These are phyloP conservation scores for Dalechampia spathulata DNA, from an alignment of 441 rosid genomes.

Conservation along the genomic window DNA sequence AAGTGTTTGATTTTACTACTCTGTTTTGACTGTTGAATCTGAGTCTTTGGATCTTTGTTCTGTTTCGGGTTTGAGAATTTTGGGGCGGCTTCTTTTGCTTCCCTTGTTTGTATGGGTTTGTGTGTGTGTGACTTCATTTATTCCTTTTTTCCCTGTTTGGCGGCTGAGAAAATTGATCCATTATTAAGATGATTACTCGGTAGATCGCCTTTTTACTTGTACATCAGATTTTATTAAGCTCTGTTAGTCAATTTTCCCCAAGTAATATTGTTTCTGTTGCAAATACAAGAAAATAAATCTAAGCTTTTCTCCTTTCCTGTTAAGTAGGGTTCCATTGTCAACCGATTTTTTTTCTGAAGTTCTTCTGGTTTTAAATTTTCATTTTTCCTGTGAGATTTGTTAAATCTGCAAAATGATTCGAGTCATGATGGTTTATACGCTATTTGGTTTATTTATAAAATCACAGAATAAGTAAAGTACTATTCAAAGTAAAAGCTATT, in stretches of 20 bases:
- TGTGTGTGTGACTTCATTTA: not conserved
- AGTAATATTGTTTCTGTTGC: not conserved
- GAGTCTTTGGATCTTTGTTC: not conserved
- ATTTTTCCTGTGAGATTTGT: not conserved
- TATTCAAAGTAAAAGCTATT: not conserved
- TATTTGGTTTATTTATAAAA: not conserved
- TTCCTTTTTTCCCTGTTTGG: conserved; percentile 1
- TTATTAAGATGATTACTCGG: not conserved
- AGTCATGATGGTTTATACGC: not conserved
- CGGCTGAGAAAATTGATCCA: not conserved
- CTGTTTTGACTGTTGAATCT: not conserved
- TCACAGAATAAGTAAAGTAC: not conserved
- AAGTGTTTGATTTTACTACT: not conserved
- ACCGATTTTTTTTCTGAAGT: not conserved
- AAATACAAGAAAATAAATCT: too few relatives aligned
- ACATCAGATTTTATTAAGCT: not conserved
- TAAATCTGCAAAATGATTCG: not conserved
- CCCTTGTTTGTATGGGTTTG: too few relatives aligned
- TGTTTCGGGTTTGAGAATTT: not conserved
- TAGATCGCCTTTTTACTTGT: not conserved
- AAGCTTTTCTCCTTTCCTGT: too few relatives aligned
- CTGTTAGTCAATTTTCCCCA: not conserved
- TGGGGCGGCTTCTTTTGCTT: too few relatives aligned
- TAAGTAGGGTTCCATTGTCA: too few relatives aligned
- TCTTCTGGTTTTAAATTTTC: too few relatives aligned